These are phyloP conservation scores for Daldinia loculata DNA, from an alignment of 495 filamentous ascomycete species.

Conservation along the genomic window DNA sequence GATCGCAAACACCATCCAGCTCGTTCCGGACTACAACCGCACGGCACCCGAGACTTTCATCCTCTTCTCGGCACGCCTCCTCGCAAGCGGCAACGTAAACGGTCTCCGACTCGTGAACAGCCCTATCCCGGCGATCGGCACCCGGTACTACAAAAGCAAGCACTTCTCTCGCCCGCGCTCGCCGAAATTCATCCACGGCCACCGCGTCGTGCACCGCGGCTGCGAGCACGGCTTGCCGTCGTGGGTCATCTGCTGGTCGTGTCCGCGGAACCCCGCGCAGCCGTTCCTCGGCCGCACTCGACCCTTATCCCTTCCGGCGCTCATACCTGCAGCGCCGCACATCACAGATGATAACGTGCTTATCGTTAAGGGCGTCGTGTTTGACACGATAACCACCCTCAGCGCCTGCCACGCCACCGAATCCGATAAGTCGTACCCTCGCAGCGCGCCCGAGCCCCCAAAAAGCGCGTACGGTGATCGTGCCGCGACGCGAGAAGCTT, in stretches of 20 bases:
- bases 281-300: conserved; percentile 9
- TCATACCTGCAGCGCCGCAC: not conserved
- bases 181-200: conserved; percentile 20
- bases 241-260: conserved; percentile 36
- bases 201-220: conserved; percentile 23
- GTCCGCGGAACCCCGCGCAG: conserved; percentile 28
- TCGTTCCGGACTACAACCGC: conserved; percentile 29
- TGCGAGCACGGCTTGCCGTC: conserved; percentile 28
- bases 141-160: conserved; percentile 20
- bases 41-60: conserved; percentile 27
- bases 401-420: conserved; percentile 33
- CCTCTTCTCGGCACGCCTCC: conserved; percentile 25
- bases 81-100: conserved; percentile 27
- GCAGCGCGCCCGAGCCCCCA: conserved; percentile 2
- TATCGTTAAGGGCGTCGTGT: conserved; percentile 10
- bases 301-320: not conserved
- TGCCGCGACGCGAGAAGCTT: not conserved
- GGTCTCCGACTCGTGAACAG: conserved; percentile 23
- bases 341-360: not conserved
- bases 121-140: conserved; percentile 18
- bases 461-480: conserved; percentile 25
- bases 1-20: conserved; percentile 11
- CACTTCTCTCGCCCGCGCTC: conserved; percentile 29
- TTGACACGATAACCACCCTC: conserved; percentile 15
- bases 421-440: conserved; percentile 17